Evolutionary conservation across 352 stramenopile genomes (phyloP).

Genomic region (Pythium guiyangense): DNA sequence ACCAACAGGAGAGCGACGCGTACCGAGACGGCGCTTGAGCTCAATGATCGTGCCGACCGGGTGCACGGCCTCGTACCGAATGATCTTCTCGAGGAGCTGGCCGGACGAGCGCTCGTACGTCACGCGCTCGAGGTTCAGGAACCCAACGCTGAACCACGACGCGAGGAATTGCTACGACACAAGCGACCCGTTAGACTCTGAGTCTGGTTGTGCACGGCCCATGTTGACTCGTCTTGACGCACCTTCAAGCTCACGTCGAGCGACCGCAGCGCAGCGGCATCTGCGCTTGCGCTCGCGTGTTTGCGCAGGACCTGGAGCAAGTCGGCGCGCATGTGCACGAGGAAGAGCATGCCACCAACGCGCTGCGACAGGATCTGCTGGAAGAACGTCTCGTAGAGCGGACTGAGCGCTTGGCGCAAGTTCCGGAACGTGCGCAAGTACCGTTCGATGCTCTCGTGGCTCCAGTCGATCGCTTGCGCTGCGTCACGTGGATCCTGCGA

Average conservation of each 20-base stretch:
- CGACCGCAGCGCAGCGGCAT: conserved; percentile 52
- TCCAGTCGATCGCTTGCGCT: conserved; percentile 38
- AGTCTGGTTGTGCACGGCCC: not conserved
- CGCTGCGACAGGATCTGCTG: conserved; percentile 79
- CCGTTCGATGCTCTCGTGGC: conserved; percentile 66
- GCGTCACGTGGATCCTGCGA: not conserved
- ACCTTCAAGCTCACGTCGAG: conserved; percentile 78
- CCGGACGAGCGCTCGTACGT: conserved; percentile 92
- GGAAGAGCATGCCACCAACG: conserved; percentile 79
- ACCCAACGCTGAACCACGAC: conserved; percentile 91
- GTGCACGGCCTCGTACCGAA: conserved; percentile 94
- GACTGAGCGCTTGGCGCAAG: conserved; percentile 47
- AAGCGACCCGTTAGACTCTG: not conserved
- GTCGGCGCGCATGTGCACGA: conserved; percentile 74
- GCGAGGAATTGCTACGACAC: conserved; percentile 71
- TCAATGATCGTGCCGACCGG: conserved; percentile 92
- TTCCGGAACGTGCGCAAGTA: conserved; percentile 72
- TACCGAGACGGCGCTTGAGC: conserved; percentile 88
- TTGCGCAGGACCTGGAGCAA: conserved; percentile 64
- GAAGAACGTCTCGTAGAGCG: conserved; percentile 80
- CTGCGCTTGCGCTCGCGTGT: conserved; percentile 24
- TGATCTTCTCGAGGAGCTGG: conserved; percentile 94
- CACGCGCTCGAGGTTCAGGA: conserved; percentile 89
- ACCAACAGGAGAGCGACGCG: not conserved
- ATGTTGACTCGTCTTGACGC: too few species aligned